Percentiles rank a stretch among this genome's conserved stretches.
These are phyloP conservation scores for Globisporangium okanoganense DNA, from an alignment of 352 stramenopile genomes.

Conservation along the genomic window DNA sequence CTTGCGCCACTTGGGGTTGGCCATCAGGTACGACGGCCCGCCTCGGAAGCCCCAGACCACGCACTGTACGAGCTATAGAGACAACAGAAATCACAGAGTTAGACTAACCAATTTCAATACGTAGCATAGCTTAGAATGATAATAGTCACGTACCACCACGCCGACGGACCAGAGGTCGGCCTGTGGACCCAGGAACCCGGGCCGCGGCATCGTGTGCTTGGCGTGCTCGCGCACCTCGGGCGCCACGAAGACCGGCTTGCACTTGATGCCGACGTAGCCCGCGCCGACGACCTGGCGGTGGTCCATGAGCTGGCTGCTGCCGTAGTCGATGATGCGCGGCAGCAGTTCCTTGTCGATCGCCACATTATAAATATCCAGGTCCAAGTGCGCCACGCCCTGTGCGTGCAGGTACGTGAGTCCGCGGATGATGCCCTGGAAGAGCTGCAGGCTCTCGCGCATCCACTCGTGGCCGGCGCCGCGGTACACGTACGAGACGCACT, in stretches of 20 bases:
- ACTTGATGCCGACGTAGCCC: constrained; percentile 78
- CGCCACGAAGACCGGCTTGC: constrained; percentile 72
- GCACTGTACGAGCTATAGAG: constrained; percentile 65
- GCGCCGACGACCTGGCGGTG: constrained; percentile 50
- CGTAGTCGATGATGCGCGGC: constrained; percentile 76
- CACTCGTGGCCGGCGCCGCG: constrained; percentile 65
- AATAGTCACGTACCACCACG: constrained; percentile 59
- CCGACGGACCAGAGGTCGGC: constrained; percentile 79
- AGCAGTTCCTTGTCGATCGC: constrained; percentile 52
- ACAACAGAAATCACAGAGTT: not conserved
- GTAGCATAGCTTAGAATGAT: not conserved
- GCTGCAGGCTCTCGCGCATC: constrained; percentile 65
- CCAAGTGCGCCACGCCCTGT: constrained; percentile 71
- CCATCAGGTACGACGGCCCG: constrained; percentile 54
- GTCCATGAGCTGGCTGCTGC: constrained; percentile 77
- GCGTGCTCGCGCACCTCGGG: constrained; percentile 68
- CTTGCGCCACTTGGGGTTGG: constrained; percentile 60
- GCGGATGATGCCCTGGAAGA: constrained; percentile 64
- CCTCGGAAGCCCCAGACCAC: constrained; percentile 78
- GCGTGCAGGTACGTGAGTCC: constrained; percentile 80
- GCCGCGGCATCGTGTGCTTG: constrained; percentile 45
- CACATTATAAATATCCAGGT: constrained; percentile 86
- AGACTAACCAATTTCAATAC: not conserved
- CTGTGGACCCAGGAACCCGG: constrained; percentile 66
- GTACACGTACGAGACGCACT: constrained; percentile 82